These are phyloP conservation scores for Peronosclerospora sorghi DNA, from an alignment of 352 stramenopile species.

Conservation along the genomic window DNA sequence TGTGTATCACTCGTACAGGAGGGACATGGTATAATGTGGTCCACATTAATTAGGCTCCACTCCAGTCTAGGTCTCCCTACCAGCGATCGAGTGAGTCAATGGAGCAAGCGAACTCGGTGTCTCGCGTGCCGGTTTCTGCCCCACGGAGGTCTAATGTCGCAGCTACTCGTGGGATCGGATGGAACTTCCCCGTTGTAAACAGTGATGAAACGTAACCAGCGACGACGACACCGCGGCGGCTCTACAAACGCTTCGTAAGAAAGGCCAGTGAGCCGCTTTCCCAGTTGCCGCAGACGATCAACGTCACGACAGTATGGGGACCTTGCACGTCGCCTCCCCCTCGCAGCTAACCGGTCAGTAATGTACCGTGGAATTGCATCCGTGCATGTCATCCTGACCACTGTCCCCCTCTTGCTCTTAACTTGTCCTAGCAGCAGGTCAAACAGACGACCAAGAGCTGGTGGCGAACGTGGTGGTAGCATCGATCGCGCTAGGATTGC, in stretches of 20 bases:
- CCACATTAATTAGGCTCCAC: conserved; percentile 4
- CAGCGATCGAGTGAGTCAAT: conserved; percentile 63
- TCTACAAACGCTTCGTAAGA: conserved; percentile 88
- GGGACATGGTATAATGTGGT: background rate
- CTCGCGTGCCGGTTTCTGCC: conserved; percentile 74
- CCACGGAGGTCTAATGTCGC: conserved; percentile 40
- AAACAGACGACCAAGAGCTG: conserved; percentile 46
- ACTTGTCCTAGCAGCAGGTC: conserved; percentile 57
- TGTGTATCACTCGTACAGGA: too few species aligned
- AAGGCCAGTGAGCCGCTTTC: conserved; percentile 85
- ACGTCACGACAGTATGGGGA: conserved; percentile 94
- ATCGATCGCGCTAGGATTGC: conserved; percentile 98
- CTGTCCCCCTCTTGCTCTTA: conserved; percentile 2
- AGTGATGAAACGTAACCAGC: conserved; percentile 72
- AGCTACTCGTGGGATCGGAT: background rate
- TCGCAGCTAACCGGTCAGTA: conserved; percentile 87
- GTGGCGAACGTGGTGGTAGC: conserved; percentile 91
- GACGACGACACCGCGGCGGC: conserved; percentile 85
- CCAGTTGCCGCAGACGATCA: conserved; percentile 91
- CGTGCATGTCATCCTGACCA: background rate
- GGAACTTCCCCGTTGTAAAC: background rate
- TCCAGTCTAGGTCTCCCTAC: conserved; percentile 89
- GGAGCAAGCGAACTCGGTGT: conserved; percentile 65
- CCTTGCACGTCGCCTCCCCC: conserved; percentile 95
- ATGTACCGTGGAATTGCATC: background rate